These are phyloP conservation scores for Penicillium paradoxum DNA, from an alignment of 495 filamentous ascomycete species.

Conservation along the genomic window DNA sequence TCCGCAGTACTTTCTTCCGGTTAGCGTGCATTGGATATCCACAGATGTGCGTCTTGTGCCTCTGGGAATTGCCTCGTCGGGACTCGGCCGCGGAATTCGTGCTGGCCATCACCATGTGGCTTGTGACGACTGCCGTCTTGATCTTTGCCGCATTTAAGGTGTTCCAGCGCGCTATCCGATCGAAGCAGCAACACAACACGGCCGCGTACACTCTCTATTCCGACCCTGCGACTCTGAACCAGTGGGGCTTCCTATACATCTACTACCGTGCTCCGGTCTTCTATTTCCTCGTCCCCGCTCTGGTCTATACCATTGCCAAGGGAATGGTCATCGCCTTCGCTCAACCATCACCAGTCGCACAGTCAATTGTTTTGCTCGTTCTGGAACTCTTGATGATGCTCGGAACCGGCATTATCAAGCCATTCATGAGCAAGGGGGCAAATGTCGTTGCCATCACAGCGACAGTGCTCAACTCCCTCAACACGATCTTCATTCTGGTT, in stretches of 20 bases:
- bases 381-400: constrained; percentile 80
- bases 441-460: constrained; percentile 95
- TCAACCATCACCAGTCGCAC: constrained; percentile 63
- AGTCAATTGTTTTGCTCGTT: constrained; percentile 77
- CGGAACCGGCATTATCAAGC: constrained; percentile 68
- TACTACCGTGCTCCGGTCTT: constrained; percentile 94
- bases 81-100: constrained; percentile 87
- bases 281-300: constrained; percentile 83
- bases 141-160: constrained; percentile 85
- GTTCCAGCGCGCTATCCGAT: constrained; percentile 77
- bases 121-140: constrained; percentile 73
- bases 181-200: constrained; percentile 84
- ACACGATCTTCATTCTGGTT: constrained; percentile 76
- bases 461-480: constrained; percentile 80
- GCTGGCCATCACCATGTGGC: constrained; percentile 81
- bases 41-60: constrained; percentile 82
- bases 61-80: constrained; percentile 84
- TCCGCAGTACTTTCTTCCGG: constrained; percentile 89
- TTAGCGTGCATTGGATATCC: constrained; percentile 86
- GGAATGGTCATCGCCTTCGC: constrained; percentile 82
- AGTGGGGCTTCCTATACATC: constrained; percentile 97
- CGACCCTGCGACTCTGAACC: constrained; percentile 84
- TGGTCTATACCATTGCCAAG: constrained; percentile 78
- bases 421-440: constrained; percentile 98
- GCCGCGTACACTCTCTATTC: constrained; percentile 97